These are phyloP conservation scores for Coriolopsis trogii DNA, from an alignment of 1,284 basidiomycete species.

Conservation along the genomic window DNA sequence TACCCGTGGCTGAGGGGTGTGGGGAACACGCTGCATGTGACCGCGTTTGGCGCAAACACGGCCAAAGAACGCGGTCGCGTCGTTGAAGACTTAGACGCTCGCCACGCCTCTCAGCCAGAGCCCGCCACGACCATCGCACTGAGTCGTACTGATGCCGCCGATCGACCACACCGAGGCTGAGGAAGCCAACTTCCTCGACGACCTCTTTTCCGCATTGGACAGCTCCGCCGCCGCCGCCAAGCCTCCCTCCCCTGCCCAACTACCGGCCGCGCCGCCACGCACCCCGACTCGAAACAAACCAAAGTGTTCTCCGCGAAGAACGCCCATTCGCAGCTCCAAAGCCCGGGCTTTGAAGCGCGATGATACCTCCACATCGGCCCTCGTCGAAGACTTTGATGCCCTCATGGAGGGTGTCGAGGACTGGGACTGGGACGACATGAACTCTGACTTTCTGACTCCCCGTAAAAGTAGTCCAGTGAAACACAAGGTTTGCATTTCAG, in stretches of 20 bases:
- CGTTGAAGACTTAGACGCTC: neutral
- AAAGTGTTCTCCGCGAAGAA: neutral
- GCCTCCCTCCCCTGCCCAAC: constrained; percentile 11
- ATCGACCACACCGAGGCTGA: constrained; percentile 12
- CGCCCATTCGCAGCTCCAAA: neutral
- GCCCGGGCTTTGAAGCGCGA: neutral
- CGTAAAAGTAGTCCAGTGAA: constrained; percentile 31
- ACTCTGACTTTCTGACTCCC: constrained; percentile 41
- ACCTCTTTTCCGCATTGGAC: constrained; percentile 17
- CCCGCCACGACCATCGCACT: neutral
- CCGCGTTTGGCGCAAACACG: constrained; percentile 13
- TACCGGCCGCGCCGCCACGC: constrained; percentile 13
- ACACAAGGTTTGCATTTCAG: constrained; percentile 13
- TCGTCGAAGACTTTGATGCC: constrained; percentile 33
- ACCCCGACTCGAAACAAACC: constrained; percentile 11
- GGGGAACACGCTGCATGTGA: no score
- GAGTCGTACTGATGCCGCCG: constrained; percentile 13
- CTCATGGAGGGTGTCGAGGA: constrained; percentile 48
- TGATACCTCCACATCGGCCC: neutral
- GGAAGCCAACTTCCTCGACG: constrained; percentile 17
- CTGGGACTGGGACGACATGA: constrained; percentile 57
- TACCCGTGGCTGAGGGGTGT: no score
- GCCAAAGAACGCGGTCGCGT: constrained; percentile 25
- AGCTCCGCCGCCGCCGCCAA: neutral
- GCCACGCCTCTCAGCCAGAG: constrained; percentile 1